A percentile compares a stretch with the other conserved stretches of the same genome.
Conservation (phyloP, 331 rosid species). For the Cucumis variabilis region DNA sequence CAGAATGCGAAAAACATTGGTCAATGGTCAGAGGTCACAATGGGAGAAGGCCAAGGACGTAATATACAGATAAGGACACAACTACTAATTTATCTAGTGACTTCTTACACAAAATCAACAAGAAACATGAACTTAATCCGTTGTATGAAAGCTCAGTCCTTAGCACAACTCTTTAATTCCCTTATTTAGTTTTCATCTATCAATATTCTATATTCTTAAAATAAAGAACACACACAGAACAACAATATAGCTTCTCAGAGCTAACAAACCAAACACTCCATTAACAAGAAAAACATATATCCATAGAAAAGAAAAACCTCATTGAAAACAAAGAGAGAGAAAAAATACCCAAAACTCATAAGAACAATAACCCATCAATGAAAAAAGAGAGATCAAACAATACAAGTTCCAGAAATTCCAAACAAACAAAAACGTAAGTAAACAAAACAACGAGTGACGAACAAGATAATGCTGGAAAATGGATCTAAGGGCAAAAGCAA, state of each 20-base stretch:
- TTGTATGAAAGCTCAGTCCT: background rate
- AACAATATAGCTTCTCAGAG: background rate
- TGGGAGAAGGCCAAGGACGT: no score
- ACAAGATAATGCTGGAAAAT: background rate
- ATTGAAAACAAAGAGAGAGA: no score
- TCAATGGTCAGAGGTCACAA: no score
- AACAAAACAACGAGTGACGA: background rate
- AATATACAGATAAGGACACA: no score
- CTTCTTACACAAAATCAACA: background rate
- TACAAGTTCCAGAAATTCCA: conserved; percentile 32
- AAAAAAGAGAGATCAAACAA: background rate
- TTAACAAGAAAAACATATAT: background rate
- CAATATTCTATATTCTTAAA: background rate
- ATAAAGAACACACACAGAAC: background rate
- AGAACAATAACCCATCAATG: background rate
- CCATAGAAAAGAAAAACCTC: background rate
- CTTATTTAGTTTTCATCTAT: background rate
- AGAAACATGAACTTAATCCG: background rate
- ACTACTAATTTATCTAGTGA: no score
- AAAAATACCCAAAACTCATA: background rate
- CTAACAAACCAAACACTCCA: conserved; percentile 18
- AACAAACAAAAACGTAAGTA: conserved; percentile 27
- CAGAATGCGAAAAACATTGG: conserved; percentile 11
- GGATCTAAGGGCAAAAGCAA: conserved; percentile 58
- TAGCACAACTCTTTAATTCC: background rate